Evolutionary conservation across 164 flowering plant species (phyloP), one percentile per base, ranked within the genome.

Genomic region (Vitis rupestris): DNA sequence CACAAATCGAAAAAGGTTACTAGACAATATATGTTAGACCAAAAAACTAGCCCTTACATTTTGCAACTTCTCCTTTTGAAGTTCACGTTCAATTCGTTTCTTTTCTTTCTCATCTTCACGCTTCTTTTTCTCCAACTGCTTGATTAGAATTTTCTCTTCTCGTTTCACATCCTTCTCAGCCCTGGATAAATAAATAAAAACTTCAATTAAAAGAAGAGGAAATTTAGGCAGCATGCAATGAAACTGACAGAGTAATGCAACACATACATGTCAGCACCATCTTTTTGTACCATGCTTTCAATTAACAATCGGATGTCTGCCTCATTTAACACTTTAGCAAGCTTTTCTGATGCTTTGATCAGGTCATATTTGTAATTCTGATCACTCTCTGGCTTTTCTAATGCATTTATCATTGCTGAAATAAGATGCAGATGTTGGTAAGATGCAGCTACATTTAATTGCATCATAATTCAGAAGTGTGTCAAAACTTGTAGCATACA

Each of bases 31-130:
- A 37, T 13, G 16, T 4, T 15, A 9, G 13, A 37, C 9, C 16
- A 29, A 68, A 62, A 54, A 54, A 50, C 12, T 2, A 15, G 47
- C 55, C 78, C 86, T 71, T 76, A 83, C 90, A 61, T 2, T 72
- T 68, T 76, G 88, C 74, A 70, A 63, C 69, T 81, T 87, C 78
- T 90, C 92, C 67, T 85, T 90, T 50, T 78, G 80, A 50, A 80
- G 78, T 71, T 92, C 89, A 65, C 86, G 90, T 8, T 90, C 92
- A 72, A 80, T 65, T 80, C 80, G 83, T 75, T 80, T 90, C 71
- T 82, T 88, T 79, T 90, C 93, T 75, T 88, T 89, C 76, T 89
- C 94, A 72, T 52, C 76, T 69, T 88, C 89, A 47, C 87, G 84
- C 69, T 83, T 85, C 63, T 72, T 84, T 82, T 69, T 88, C 82